phyloP scores from a whole-genome alignment of 768 basidiomycete species.

The Boletus patriciae region DNA sequence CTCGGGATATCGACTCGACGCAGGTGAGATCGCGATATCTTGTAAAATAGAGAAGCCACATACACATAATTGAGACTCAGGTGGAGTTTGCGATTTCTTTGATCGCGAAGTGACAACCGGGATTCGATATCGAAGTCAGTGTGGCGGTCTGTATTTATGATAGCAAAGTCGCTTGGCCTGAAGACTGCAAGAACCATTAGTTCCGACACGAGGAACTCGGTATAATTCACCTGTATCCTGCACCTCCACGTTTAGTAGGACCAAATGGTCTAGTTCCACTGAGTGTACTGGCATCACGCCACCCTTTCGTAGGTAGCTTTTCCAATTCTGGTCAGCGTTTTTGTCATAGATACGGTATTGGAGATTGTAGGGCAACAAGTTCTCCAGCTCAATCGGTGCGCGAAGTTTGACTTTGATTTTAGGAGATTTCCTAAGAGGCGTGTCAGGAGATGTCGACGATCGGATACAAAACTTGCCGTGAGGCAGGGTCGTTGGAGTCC shows the following conservation, averaged over 20 bases:
- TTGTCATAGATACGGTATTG: constrained; percentile 98
- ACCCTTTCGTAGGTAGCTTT: constrained; percentile 88
- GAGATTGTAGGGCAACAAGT: constrained; percentile 89
- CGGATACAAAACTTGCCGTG: constrained; percentile 45
- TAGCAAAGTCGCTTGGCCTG: constrained; percentile 93
- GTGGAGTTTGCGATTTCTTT: constrained; percentile 70
- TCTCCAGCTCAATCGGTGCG: constrained; percentile 94
- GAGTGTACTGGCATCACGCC: constrained; percentile 97
- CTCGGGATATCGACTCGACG: constrained; percentile 68
- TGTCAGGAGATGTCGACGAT: constrained; percentile 4
- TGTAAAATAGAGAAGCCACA: constrained; percentile 29
- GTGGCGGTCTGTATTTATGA: constrained; percentile 91
- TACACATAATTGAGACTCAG: constrained; percentile 90
- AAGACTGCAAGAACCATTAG: constrained; percentile 53
- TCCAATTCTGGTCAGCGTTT: constrained; percentile 91
- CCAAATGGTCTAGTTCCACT: constrained; percentile 85
- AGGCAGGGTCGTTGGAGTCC: constrained; percentile 54
- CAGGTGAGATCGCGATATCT: constrained; percentile 7
- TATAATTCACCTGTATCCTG: constrained; percentile 78
- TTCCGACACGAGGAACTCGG: not conserved
- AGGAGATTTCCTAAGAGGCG: constrained; percentile 66
- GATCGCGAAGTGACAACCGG: constrained; percentile 69
- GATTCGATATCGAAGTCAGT: constrained; percentile 86
- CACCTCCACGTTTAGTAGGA: constrained; percentile 84
- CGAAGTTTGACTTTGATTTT: constrained; percentile 82